Evolutionary conservation across 2,329 filamentous ascomycete species (phyloP).

Genomic region (Dactylellina leptospora): DNA sequence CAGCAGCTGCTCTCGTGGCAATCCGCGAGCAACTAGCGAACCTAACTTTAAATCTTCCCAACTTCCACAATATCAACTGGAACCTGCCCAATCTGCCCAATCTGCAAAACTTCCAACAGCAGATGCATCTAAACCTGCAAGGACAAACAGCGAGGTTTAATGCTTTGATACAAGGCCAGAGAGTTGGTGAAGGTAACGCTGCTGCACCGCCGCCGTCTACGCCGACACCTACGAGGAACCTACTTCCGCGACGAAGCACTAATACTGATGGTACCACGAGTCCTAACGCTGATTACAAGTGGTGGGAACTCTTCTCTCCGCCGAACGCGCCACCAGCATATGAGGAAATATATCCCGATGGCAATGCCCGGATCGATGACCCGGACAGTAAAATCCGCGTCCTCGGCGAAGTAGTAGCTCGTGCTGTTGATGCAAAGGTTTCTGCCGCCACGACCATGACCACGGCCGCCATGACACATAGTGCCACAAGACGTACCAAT

Average conservation of each 20-base stretch:
- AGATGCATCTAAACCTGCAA: slow-evolving; percentile 47
- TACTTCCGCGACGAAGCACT: slow-evolving; percentile 18
- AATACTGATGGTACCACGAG: slow-evolving; percentile 56
- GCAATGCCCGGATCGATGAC: slow-evolving; percentile 54
- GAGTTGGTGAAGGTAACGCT: slow-evolving; percentile 1
- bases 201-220: slow-evolving; percentile 70
- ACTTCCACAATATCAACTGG: slow-evolving; percentile 68
- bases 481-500: slow-evolving; percentile 43
- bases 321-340: slow-evolving; percentile 74
- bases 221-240: not conserved
- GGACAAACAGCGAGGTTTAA: slow-evolving; percentile 49
- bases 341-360: slow-evolving; percentile 76
- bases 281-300: slow-evolving; percentile 66
- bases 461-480: slow-evolving; percentile 67
- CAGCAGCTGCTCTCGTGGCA: slow-evolving; percentile 70
- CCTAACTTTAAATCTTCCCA: slow-evolving; percentile 80
- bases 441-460: slow-evolving; percentile 68
- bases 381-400: slow-evolving; percentile 57
- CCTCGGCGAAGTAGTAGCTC: slow-evolving; percentile 68
- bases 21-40: slow-evolving; percentile 74
- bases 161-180: slow-evolving; percentile 34
- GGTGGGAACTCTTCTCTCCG: slow-evolving; percentile 74
- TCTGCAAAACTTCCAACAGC: slow-evolving; percentile 74
- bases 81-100: slow-evolving; percentile 70
- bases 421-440: slow-evolving; percentile 68